Evolutionary conservation across 164 flowering plant species (phyloP).

Genomic region (Sedum album): DNA sequence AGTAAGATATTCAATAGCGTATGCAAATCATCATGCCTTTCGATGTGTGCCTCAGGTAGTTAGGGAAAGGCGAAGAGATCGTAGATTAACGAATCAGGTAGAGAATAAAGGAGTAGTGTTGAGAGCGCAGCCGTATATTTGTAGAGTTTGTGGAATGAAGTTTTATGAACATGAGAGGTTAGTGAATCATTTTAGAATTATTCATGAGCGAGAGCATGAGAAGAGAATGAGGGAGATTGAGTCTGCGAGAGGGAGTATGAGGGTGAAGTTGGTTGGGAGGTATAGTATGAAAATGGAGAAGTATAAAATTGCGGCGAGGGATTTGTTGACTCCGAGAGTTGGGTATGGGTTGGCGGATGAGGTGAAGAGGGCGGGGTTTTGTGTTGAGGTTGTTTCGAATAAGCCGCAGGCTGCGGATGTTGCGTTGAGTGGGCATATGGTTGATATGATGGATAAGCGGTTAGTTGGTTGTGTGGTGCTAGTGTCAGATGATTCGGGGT

Average conservation of each 20-base stretch:
- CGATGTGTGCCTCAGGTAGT: slow-evolving; percentile 41
- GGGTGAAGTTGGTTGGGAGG: slow-evolving; percentile 59
- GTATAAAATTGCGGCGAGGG: slow-evolving; percentile 52
- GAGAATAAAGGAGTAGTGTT: slow-evolving; percentile 48
- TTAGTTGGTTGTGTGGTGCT: slow-evolving; percentile 57
- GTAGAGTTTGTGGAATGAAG: slow-evolving; percentile 76
- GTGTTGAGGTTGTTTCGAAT: slow-evolving; percentile 47
- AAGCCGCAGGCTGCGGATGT: slow-evolving; percentile 68
- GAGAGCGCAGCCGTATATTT: slow-evolving; percentile 34
- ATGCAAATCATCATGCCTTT: slow-evolving; percentile 64
- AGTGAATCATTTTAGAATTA: slow-evolving; percentile 59
- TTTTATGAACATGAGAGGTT: slow-evolving; percentile 57
- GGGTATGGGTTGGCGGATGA: slow-evolving; percentile 77
- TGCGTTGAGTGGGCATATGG: slow-evolving; percentile 61
- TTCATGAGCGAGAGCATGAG: slow-evolving; percentile 71
- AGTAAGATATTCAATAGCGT: slow-evolving; percentile 57
- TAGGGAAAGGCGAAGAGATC: slow-evolving; percentile 44
- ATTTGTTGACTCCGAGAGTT: slow-evolving; percentile 53
- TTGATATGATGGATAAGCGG: slow-evolving; percentile 62
- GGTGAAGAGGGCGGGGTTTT: slow-evolving; percentile 71
- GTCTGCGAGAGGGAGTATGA: slow-evolving; percentile 50
- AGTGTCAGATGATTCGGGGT: slow-evolving; percentile 79
- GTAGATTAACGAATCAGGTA: slow-evolving; percentile 35
- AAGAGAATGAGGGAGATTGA: slow-evolving; percentile 66
- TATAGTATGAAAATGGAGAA: slow-evolving; percentile 82